Conservation (phyloP, 2,329 filamentous ascomycete genomes). For the Aspergillus jensenii region DNA sequence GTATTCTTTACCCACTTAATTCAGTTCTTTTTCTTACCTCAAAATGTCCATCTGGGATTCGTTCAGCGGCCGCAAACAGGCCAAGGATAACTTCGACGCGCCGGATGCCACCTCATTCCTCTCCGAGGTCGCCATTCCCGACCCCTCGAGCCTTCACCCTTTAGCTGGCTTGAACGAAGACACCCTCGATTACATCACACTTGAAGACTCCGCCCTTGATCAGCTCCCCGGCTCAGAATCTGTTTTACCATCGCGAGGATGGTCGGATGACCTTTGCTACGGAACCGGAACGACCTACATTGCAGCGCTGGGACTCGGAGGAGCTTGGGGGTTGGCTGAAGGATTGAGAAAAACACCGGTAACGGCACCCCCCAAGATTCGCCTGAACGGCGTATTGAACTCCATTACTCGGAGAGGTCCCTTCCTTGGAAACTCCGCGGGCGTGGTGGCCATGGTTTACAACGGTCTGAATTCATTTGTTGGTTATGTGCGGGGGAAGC, state of each 20-base stretch:
- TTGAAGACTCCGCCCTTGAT: conserved; percentile 88
- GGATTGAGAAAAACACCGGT: conserved; percentile 70
- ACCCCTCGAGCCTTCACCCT: conserved; percentile 86
- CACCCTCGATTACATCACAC: conserved; percentile 87
- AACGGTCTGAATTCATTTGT: conserved; percentile 88
- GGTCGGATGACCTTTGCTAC: conserved; percentile 97
- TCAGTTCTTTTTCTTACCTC: conserved; percentile 21
- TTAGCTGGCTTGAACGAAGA: conserved; percentile 91
- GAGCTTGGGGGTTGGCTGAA: conserved; percentile 89
- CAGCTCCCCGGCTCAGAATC: conserved; percentile 83
- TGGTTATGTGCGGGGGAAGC: conserved; percentile 76
- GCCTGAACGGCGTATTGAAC: conserved; percentile 92
- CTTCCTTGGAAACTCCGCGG: conserved; percentile 93
- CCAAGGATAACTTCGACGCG: conserved; percentile 66
- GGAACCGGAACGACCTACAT: conserved; percentile 94
- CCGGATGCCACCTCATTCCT: conserved; percentile 88
- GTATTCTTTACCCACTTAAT: conserved; percentile 23
- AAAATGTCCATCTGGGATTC: conserved; percentile 61
- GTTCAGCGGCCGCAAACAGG: conserved; percentile 60
- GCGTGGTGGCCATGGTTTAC: conserved; percentile 93
- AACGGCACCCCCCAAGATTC: conserved; percentile 82
- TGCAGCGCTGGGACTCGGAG: conserved; percentile 79
- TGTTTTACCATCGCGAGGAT: conserved; percentile 89
- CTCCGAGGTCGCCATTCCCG: conserved; percentile 71
- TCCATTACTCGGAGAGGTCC: conserved; percentile 89